Conservation (phyloP, 2,329 filamentous ascomycete species). For the Calonectria pteridis region DNA sequence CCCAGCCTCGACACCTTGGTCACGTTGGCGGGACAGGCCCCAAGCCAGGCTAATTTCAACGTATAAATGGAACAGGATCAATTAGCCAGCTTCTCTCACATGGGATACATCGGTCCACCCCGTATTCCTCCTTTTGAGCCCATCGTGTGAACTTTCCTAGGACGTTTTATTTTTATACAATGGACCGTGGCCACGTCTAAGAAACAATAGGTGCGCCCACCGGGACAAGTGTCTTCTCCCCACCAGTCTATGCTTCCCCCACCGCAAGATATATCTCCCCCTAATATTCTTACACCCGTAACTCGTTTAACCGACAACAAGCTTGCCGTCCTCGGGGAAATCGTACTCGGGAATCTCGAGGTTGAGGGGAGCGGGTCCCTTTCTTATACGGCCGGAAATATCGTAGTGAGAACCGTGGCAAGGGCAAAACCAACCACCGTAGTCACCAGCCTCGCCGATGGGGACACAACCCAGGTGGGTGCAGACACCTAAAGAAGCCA, state of each 20-base stretch:
- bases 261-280: constrained; percentile 26
- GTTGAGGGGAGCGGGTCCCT: constrained; percentile 96
- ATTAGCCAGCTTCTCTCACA: constrained; percentile 39
- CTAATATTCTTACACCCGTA: constrained; percentile 45
- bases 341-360: constrained; percentile 94
- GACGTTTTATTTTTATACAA: constrained; percentile 55
- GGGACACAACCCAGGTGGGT: constrained; percentile 99
- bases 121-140: constrained; percentile 33
- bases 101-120: constrained; percentile 32
- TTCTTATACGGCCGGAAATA: constrained; percentile 98
- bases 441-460: constrained; percentile 98
- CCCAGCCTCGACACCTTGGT: too few species aligned
- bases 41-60: neutral
- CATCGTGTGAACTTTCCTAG: constrained; percentile 44
- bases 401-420: constrained; percentile 99
- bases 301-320: constrained; percentile 87
- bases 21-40: neutral
- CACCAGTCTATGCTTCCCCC: constrained; percentile 41
- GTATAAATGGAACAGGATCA: constrained; percentile 33
- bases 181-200: constrained; percentile 52
- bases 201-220: constrained; percentile 48
- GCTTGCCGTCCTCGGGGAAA: constrained; percentile 89
- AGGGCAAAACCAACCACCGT: constrained; percentile 99
- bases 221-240: constrained; percentile 37
- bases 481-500: constrained; percentile 81